Conservation (phyloP, 495 filamentous ascomycete genomes). For the Aspergillus haitiensis region DNA sequence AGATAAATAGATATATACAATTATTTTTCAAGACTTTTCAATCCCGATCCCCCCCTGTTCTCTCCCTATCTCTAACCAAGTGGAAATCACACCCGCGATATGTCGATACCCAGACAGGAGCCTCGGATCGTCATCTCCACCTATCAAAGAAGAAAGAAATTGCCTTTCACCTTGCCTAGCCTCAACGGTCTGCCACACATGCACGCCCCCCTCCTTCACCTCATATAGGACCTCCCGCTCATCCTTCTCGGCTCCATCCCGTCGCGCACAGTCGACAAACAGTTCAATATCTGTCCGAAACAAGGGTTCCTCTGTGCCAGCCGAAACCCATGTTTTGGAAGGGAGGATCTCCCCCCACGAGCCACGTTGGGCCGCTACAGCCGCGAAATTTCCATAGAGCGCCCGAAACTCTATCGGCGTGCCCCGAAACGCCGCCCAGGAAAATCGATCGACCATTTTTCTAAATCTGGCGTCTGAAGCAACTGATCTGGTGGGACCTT, state of each 20-base stretch:
- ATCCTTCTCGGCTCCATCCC: slow-evolving; percentile 10
- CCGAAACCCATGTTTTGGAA: slow-evolving; percentile 13
- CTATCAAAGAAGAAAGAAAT: slow-evolving; percentile 8
- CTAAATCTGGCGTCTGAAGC: slow-evolving; percentile 8
- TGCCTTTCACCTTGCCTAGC: slow-evolving; percentile 9
- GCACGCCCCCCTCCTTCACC: slow-evolving; percentile 9
- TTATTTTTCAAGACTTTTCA: slow-evolving; percentile 5
- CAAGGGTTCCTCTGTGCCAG: slow-evolving; percentile 15
- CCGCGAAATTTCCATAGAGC: slow-evolving; percentile 8
- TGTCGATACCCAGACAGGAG: slow-evolving; percentile 17
- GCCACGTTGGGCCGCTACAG: slow-evolving; percentile 7
- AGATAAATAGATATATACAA: neutral
- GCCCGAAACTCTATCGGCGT: neutral
- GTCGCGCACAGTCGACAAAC: slow-evolving; percentile 13
- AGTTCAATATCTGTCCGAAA: slow-evolving; percentile 15
- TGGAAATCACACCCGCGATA: slow-evolving; percentile 8
- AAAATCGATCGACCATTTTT: slow-evolving; percentile 11
- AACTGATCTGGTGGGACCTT: neutral
- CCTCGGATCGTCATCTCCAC: neutral
- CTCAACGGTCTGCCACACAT: slow-evolving; percentile 18
- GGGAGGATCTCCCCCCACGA: slow-evolving; percentile 16
- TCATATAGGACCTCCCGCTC: slow-evolving; percentile 7
- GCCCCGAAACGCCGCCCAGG: slow-evolving; percentile 1
- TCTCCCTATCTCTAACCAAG: slow-evolving; percentile 5
- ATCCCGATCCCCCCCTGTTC: neutral